Conservation (phyloP, 2,329 filamentous ascomycete species). For the Fusarium sp. region DNA sequence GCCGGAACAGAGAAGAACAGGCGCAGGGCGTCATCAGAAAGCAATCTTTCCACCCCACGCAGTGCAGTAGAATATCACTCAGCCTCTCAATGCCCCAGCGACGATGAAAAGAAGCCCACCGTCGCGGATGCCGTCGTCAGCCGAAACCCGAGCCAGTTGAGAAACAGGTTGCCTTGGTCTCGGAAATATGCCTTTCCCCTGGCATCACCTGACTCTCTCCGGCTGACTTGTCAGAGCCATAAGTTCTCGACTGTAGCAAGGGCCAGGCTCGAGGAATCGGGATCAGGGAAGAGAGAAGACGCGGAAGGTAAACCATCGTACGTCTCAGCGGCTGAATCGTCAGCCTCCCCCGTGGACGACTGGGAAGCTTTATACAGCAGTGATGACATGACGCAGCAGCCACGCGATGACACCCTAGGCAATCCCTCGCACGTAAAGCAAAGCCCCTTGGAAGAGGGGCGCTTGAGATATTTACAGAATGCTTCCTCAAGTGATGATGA, state of each 20-base stretch:
- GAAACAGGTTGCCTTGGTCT: conserved; percentile 10
- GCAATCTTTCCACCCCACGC: not conserved
- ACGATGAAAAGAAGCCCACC: conserved; percentile 13
- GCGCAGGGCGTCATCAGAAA: conserved; percentile 20
- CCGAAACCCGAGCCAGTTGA: not conserved
- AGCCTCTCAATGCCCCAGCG: not conserved
- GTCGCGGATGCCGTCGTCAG: conserved; percentile 13
- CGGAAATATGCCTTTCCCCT: not conserved
- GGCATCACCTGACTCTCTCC: not conserved
- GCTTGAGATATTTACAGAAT: not conserved
- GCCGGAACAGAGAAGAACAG: conserved; percentile 33
- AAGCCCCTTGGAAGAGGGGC: not conserved
- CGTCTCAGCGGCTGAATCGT: conserved; percentile 66
- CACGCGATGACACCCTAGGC: conserved; percentile 50
- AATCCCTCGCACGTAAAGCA: not conserved
- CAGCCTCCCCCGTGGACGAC: conserved; percentile 69
- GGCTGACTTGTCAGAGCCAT: not conserved
- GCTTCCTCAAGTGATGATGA: not conserved
- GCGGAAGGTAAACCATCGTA: conserved; percentile 45
- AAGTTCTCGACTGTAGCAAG: not conserved
- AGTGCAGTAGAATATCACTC: not conserved
- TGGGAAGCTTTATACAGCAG: conserved; percentile 70
- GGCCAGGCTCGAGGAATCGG: conserved; percentile 19
- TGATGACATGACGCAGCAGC: conserved; percentile 68
- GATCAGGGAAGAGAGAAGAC: not conserved